A percentile compares a stretch with the other conserved stretches of the same genome.
phyloP scores from a whole-genome alignment of 2,329 filamentous ascomycete genomes.

The Paracoccidioides brasiliensis region DNA sequence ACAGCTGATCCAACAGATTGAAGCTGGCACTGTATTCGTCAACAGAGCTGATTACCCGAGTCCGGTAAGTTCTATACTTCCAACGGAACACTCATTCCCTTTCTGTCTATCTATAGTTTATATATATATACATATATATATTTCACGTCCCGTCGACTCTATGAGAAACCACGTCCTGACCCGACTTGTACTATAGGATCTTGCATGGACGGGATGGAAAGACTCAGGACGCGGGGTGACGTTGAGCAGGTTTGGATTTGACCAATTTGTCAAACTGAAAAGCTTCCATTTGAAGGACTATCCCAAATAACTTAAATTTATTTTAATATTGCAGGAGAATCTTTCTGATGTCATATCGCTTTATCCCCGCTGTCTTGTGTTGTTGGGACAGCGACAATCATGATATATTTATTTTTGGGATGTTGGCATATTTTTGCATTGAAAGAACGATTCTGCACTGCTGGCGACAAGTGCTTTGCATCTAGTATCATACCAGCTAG shows the following conservation, averaged over 20 bases:
- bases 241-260: conserved; percentile 78
- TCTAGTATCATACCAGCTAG: too few relatives aligned
- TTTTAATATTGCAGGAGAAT: background rate
- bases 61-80: conserved; percentile 51
- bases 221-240: conserved; percentile 89
- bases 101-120: too few relatives aligned
- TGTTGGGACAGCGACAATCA: background rate
- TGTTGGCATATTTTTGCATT: too few relatives aligned
- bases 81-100: too few relatives aligned
- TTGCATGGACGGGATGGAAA: conserved; percentile 98
- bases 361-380: background rate
- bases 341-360: conserved; percentile 5
- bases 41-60: conserved; percentile 88
- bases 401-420: background rate
- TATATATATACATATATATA: background rate
- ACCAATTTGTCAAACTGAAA: conserved; percentile 93
- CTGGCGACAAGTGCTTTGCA: too few relatives aligned
- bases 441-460: too few relatives aligned
- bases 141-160: background rate
- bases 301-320: conserved; percentile 34
- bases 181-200: conserved; percentile 45
- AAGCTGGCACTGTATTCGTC: conserved; percentile 91
- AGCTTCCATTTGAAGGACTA: conserved; percentile 85
- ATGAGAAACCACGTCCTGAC: conserved; percentile 1
- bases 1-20: conserved; percentile 63